These are phyloP conservation scores for Beverwykella pulmonaria DNA, from an alignment of 495 filamentous ascomycete species.

Conservation along the genomic window DNA sequence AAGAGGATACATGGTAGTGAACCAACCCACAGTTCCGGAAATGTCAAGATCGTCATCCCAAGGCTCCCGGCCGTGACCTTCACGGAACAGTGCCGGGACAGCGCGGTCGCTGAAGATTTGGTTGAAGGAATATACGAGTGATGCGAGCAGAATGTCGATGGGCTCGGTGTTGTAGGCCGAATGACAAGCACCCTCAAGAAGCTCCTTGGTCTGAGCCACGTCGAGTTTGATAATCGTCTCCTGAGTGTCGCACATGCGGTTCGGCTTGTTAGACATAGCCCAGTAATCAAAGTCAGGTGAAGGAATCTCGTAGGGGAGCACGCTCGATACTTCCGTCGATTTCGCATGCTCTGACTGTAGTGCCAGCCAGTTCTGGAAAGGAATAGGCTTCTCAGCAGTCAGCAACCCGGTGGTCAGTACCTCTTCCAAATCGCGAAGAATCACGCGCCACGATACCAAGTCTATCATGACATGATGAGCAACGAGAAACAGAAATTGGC, in stretches of 20 bases:
- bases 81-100: conserved; percentile 21
- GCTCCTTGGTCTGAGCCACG: conserved; percentile 23
- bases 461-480: conserved; percentile 30
- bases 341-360: conserved; percentile 25
- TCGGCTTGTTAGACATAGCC: conserved; percentile 23
- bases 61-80: conserved; percentile 30
- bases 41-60: conserved; percentile 30
- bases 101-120: conserved; percentile 26
- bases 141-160: conserved; percentile 27
- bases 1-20: conserved; percentile 35
- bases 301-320: conserved; percentile 24
- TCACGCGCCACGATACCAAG: conserved; percentile 30
- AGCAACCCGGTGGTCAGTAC: conserved; percentile 19
- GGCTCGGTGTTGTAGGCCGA: conserved; percentile 21
- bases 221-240: conserved; percentile 15
- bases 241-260: conserved; percentile 25
- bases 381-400: conserved; percentile 19
- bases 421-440: conserved; percentile 32
- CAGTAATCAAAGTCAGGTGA: conserved; percentile 27
- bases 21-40: conserved; percentile 30
- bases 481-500: conserved; percentile 26
- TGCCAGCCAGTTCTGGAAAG: conserved; percentile 28
- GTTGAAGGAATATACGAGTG: conserved; percentile 25
- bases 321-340: background rate
- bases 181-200: conserved; percentile 26